These are phyloP conservation scores for Coniochaeta sp. DNA, from an alignment of 2,329 filamentous ascomycete genomes.

Conservation along the genomic window DNA sequence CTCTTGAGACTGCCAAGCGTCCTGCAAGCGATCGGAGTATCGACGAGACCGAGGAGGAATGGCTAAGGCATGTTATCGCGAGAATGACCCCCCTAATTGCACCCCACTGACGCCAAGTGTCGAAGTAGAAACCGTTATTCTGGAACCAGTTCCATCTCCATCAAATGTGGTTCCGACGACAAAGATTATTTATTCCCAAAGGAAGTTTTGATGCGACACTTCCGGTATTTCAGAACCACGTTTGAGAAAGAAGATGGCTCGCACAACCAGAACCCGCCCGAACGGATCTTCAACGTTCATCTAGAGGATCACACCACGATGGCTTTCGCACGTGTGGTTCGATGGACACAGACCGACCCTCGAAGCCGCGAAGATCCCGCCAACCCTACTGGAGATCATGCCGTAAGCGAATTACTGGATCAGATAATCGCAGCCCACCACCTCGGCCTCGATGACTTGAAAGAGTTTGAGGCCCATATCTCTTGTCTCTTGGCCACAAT, in stretches of 20 bases:
- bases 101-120: background rate
- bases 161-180: background rate
- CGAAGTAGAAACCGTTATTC: background rate
- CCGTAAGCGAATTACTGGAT: background rate
- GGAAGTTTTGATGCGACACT: background rate
- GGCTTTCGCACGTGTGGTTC: background rate
- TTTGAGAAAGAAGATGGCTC: background rate
- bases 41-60: background rate
- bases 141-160: background rate
- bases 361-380: background rate
- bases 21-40: background rate
- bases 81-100: background rate
- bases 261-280: background rate
- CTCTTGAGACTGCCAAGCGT: background rate
- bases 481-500: background rate
- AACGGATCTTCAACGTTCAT: background rate
- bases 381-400: background rate
- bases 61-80: background rate
- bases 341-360: background rate
- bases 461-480: background rate
- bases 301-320: background rate
- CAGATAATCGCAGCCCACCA: background rate
- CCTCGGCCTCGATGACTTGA: background rate
- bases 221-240: background rate
- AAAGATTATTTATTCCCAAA: background rate